Base-by-base conservation (phyloP, 805 yeast species). In the Zygotorulaspora sp. region DNA sequence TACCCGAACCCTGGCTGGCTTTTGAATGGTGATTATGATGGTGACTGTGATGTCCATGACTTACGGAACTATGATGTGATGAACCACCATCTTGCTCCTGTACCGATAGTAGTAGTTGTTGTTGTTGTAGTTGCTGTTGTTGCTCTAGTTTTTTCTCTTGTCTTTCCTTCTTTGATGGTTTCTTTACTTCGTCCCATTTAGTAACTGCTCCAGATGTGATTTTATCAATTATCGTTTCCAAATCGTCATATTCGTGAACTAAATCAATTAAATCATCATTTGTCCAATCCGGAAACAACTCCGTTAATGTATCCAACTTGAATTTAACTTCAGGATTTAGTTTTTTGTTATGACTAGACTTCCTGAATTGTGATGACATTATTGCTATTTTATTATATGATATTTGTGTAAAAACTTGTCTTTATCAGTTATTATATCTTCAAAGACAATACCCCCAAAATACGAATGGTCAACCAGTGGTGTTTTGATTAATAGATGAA, bases 281-380 rank as follows among this genome's bases (percentile, higher is more conserved):
- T 32, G 84, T 75, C 98, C 98, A 92, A 58, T 85, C 96, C 30
- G 97, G 95, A 68, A 92, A 89, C 70, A 92, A 72, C 65, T 90
- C 97, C 35, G 72, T 63, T 51, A 90, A 74, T 24, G 83, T 76
- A 37, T 64, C 64, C 42, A 76, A 68, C 58, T 74, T 68, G 38
- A 52, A 52, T 41, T 60, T 60, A 31, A 55, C 43, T 33, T 61
- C 67, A 28, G 63, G 55, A 38, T 50, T 56, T 33, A 55, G 40
- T 44, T 59, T 62, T 33, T 48, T 51, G 30, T 39, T 25, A 43
- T 42, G 48, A 38, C 41, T 44, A 12, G 55, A 44, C 43, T 49
- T 54, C 49, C 55, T 53, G 36, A 41, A 45, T 35, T 49, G 53
- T 40, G 53, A 46, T 31, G 51, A 47, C 53, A 49, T 49, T 21